These are phyloP conservation scores for Lentinula sp. DNA, from an alignment of 768 basidiomycete genomes.

Conservation along the genomic window DNA sequence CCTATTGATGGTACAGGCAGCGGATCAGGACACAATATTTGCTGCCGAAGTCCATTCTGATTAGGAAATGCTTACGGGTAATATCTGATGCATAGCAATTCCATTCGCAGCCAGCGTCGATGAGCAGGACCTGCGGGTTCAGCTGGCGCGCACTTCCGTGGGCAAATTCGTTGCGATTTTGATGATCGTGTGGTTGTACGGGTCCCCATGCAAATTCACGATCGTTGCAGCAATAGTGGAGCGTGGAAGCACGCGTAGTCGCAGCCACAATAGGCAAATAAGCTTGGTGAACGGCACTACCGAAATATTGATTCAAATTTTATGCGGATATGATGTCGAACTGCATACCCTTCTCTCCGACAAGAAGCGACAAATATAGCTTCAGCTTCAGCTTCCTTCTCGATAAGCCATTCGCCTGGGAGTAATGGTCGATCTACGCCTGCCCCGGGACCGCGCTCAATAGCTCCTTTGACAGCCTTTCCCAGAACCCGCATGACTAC, in stretches of 20 bases:
- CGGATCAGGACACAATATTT: not conserved
- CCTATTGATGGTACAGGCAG: not conserved
- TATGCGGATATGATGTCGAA: not conserved
- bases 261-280: conserved; percentile 93
- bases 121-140: conserved; percentile 71
- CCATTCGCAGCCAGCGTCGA: conserved; percentile 96
- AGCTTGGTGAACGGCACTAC: conserved; percentile 78
- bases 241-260: conserved; percentile 77
- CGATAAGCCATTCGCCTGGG: conserved; percentile 82
- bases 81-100: conserved; percentile 43
- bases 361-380: conserved; percentile 91
- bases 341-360: conserved; percentile 73
- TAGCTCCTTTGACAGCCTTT: conserved; percentile 50
- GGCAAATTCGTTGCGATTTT: conserved; percentile 44
- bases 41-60: not conserved
- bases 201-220: conserved; percentile 84
- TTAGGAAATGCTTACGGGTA: conserved; percentile 36
- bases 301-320: not conserved
- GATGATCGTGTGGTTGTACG: conserved; percentile 45
- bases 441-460: conserved; percentile 37
- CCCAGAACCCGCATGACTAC: conserved; percentile 90
- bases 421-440: conserved; percentile 47
- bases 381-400: conserved; percentile 91
- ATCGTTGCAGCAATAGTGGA: conserved; percentile 96
- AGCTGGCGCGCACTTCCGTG: conserved; percentile 34